Evolutionary conservation across 192 early-diverging fungal genomes (phyloP).

Genomic region (Podila epicladia): DNA sequence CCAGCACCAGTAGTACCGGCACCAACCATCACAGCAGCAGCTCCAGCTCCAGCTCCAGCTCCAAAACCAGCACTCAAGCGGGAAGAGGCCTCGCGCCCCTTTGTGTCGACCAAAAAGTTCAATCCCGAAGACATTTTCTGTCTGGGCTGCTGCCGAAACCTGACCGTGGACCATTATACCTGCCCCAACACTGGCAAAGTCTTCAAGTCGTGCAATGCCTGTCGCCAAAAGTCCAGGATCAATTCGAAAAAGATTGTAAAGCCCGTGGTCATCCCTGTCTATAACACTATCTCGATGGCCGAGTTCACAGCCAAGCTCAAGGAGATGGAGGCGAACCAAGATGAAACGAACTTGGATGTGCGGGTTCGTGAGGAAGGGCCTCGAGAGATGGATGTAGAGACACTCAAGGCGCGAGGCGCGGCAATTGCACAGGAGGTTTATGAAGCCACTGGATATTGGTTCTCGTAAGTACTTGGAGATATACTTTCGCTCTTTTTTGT

Average conservation of each 20-base stretch:
- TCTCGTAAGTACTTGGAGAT: conserved; percentile 28
- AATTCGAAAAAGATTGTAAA: conserved; percentile 47
- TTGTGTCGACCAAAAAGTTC: conserved; percentile 38
- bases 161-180: conserved; percentile 40
- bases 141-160: conserved; percentile 43
- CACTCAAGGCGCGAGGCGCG: conserved; percentile 33
- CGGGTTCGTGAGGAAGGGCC: conserved; percentile 33
- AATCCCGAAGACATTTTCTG: conserved; percentile 49
- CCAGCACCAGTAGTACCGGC: not conserved
- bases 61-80: not conserved
- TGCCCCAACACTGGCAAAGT: conserved; percentile 32
- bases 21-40: not conserved
- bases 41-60: not conserved
- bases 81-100: not conserved
- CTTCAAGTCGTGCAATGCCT: conserved; percentile 51
- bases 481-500: not conserved
- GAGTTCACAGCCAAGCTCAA: conserved; percentile 33
- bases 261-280: conserved; percentile 25
- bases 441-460: conserved; percentile 52
- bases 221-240: conserved; percentile 45
- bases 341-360: conserved; percentile 38
- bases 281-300: conserved; percentile 39
- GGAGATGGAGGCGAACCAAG: conserved; percentile 31
- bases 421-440: conserved; percentile 40
- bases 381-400: conserved; percentile 45